Evolutionary conservation across 169 alveolate species (phyloP).

Genomic region (Eimeria brunetti): DNA sequence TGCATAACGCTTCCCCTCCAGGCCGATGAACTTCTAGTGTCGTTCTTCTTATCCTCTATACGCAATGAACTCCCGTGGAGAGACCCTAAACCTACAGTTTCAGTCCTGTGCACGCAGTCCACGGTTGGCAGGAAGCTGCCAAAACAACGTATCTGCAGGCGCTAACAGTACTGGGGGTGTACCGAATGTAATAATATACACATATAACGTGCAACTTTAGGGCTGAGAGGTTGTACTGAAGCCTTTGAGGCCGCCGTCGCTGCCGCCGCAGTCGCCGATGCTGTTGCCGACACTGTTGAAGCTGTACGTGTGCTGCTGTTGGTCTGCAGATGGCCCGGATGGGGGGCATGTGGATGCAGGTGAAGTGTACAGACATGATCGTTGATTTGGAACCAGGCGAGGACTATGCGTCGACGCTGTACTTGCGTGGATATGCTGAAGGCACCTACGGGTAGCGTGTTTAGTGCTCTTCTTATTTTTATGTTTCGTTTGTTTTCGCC

Average conservation of each 20-base stretch:
- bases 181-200: neutral
- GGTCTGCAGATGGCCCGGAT: conserved; percentile 70
- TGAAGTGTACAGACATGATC: conserved; percentile 60
- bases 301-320: neutral
- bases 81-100: neutral
- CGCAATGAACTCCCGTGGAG: neutral
- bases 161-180: neutral
- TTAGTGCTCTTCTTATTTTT: too few species aligned
- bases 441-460: conserved; percentile 32
- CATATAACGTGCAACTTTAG: neutral
- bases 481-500: neutral
- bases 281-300: neutral
- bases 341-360: conserved; percentile 77
- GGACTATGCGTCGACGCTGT: neutral
- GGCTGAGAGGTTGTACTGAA: neutral
- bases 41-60: neutral
- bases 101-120: neutral
- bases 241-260: neutral
- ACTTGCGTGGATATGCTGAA: conserved; percentile 6
- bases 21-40: neutral
- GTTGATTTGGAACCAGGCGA: conserved; percentile 43
- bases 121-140: neutral
- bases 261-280: neutral
- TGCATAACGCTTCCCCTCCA: neutral
- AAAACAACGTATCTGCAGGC: neutral